Base-by-base conservation (phyloP, 2,329 filamentous ascomycete genomes). In the Pestalotiopsis sp. region DNA sequence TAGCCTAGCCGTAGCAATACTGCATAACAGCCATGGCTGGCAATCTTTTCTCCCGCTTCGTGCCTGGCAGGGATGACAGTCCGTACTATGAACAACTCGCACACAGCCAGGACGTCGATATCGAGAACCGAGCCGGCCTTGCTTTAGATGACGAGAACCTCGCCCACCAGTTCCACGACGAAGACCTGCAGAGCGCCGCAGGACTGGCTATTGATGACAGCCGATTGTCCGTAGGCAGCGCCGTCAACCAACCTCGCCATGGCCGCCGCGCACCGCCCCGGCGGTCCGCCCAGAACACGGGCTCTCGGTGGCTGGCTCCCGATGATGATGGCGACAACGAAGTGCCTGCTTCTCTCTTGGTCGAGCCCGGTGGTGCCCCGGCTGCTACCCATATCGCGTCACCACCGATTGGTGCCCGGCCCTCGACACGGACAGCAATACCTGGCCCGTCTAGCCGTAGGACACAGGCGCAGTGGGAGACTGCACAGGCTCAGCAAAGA, bases 321-420 rank as follows among this genome's bases (percentile, higher is more conserved):
- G 76, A 82, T 17, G 76, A 75, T 67, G 70, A 76, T 35, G 71
- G 69, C 40, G 85, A 88, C 38, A 88, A 90, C 66, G 89, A 91
- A 72, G 89, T 91, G 0, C 89, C 89, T 0, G 86, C 85, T 20
- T 91, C 89, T 3, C 79, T 91, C 20, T 76, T 91, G 20, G 85
- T 91, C 22, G 89, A 91, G 74, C 81, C 78, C 4, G 83, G 70
- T 61, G 71, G 67, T 20, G n/a, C 64, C 30, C 38, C 24, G 57
- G 65, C 70, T 22, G 60, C 68, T 17, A 59, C 74, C 11, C 70
- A 77, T 61, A 74, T 73, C 62, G 63, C 72, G 69, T 68, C 70
- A 71, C 68, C 74, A 59, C 65, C 75, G 35, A 71, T 67, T 48
- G 71, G 73, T 67, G 69, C 69, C 35, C 75, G 74, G 59, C 73